Conservation (phyloP, 2,329 filamentous ascomycete genomes). For the Ascochyta rabiei region DNA sequence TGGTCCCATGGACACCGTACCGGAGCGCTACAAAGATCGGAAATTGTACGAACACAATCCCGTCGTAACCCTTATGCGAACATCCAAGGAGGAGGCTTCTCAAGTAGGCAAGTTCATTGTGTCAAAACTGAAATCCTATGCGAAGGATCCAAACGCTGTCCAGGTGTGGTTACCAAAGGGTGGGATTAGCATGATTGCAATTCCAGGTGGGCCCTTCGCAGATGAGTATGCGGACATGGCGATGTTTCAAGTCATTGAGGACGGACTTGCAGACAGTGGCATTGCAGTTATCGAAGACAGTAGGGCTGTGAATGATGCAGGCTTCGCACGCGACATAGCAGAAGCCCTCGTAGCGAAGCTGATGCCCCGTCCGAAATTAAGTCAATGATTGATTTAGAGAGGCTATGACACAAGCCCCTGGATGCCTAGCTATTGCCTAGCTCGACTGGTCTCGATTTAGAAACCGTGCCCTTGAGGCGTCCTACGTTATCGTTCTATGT, state of each 20-base stretch:
- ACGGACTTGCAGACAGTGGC: slow-evolving; percentile 55
- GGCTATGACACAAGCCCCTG: slow-evolving; percentile 4
- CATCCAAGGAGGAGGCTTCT: slow-evolving; percentile 62
- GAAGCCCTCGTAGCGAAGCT: slow-evolving; percentile 46
- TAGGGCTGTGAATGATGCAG: slow-evolving; percentile 61
- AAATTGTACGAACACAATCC: slow-evolving; percentile 70
- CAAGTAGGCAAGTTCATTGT: slow-evolving; percentile 64
- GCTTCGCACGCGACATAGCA: slow-evolving; percentile 58
- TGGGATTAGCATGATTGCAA: slow-evolving; percentile 67
- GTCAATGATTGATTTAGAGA: background rate
- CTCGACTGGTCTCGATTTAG: slow-evolving; percentile 3
- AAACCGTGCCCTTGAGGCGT: slow-evolving; percentile 3
- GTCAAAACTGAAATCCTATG: slow-evolving; percentile 55
- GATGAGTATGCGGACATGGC: slow-evolving; percentile 56
- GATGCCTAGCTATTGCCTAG: background rate
- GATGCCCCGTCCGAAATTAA: slow-evolving; percentile 5
- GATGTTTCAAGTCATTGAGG: slow-evolving; percentile 56
- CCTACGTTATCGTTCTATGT: slow-evolving; percentile 8
- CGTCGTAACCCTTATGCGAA: slow-evolving; percentile 69
- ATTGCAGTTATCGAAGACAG: slow-evolving; percentile 59
- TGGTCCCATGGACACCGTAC: slow-evolving; percentile 61
- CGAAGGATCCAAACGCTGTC: slow-evolving; percentile 51
- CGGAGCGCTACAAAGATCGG: slow-evolving; percentile 59
- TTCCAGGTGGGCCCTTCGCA: slow-evolving; percentile 59
- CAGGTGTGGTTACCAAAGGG: slow-evolving; percentile 65